Base-by-base conservation (phyloP, 352 stramenopile species). In the Hyaloperonospora brassicae region DNA sequence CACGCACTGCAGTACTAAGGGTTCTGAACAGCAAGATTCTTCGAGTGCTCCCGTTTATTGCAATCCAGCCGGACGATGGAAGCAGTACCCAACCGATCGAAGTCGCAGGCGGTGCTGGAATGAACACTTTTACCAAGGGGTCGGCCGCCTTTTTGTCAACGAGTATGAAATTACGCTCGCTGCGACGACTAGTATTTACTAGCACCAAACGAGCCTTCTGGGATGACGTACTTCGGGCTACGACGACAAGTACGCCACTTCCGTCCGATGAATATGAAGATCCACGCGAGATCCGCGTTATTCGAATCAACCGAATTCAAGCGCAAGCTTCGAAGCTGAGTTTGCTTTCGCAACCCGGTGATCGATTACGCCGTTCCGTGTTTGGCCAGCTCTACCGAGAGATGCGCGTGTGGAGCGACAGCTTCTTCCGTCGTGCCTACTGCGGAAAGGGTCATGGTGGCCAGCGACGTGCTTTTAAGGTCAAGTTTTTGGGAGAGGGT, bases 251-350 rank as follows among this genome's bases (percentile, higher is more conserved):
- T 43, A 99, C 97, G 11, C 86, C 95, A 21, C 74, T 98, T 5
- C 97, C 96, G 43, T 95, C 97, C 39, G 97, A 99, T 60, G 97
- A 99, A 61, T 99, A 99, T 67, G 96, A 99, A 69, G 79, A 98
- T 25, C 96, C 97, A 13, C 87, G 96, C 27, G 96, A 99, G 65
- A 98, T 99, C 59, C 83, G 95, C 14, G 97, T 97, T 38, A 95
- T 99, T 43, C 85, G 92, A 34, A 94, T 99, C 34, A 99, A 99
- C 66, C 88, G 96, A 27, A 92, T 99, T 43, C 95, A 95, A 55
- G 89, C 90, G 0, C 85, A 95, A 52, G 68, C 84, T 3, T 85
- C 84, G 8, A 93, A 92, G 50, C 61, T 97, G 46, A 95, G 92
- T 41, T 64, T 91, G 53, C 64, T 94, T 30, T 82, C 88, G 0